phyloP scores from a whole-genome alignment of 345 rosid species.

The rapeseed (Brassica napus) region DNA sequence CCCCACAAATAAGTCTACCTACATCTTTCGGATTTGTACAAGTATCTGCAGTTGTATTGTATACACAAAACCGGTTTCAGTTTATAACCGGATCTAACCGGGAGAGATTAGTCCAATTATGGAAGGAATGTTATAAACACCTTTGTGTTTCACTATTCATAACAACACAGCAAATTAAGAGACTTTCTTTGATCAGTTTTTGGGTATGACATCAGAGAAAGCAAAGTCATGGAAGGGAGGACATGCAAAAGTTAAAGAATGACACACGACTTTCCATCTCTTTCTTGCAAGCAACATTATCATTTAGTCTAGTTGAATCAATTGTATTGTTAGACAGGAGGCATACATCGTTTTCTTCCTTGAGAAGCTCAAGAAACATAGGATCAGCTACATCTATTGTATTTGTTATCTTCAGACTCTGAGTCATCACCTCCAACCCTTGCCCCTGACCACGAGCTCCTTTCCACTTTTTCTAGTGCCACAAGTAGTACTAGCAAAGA shows the following conservation, averaged over 20 bases:
- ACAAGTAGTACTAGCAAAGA: constrained; percentile 66
- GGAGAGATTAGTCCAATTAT: not conserved
- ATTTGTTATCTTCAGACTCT: too few species aligned
- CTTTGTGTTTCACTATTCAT: not conserved
- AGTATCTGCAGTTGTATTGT: not conserved
- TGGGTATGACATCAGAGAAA: constrained; percentile 63
- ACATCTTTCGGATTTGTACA: not conserved
- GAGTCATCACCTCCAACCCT: constrained; percentile 55
- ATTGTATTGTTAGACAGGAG: not conserved
- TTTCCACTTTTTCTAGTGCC: constrained; percentile 88
- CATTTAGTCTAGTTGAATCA: not conserved
- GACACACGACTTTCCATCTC: not conserved
- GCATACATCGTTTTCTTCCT: too few species aligned
- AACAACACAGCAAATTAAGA: not conserved
- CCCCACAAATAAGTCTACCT: constrained; percentile 22
- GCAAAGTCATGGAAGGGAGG: constrained; percentile 90
- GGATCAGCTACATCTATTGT: too few species aligned
- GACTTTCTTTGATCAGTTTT: constrained; percentile 11
- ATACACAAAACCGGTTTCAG: not conserved
- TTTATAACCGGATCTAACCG: not conserved
- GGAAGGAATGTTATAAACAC: not conserved
- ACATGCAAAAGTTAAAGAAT: constrained; percentile 48
- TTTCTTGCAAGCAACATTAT: not conserved
- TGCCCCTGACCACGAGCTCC: constrained; percentile 66
- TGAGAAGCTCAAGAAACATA: too few species aligned